A percentile compares a stretch with the other conserved stretches of the same genome.
These are phyloP conservation scores for Cladosporium sp. DNA, from an alignment of 2,329 filamentous ascomycete genomes.

Conservation along the genomic window DNA sequence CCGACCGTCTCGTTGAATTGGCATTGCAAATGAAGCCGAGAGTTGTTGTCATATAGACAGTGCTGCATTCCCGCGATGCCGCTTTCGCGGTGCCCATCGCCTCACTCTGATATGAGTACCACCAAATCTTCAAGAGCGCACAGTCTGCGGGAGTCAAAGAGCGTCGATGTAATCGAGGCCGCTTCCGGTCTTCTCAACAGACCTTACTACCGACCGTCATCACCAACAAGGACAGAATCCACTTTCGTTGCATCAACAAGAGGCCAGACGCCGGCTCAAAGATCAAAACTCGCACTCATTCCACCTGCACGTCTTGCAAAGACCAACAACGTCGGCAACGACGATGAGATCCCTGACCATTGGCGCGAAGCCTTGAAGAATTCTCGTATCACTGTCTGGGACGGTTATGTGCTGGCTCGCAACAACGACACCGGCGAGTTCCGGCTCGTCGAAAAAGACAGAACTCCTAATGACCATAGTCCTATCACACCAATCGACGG, in stretches of 20 bases:
- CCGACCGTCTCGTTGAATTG: not conserved
- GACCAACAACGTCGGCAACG: not conserved
- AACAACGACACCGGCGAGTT: slow-evolving; percentile 8
- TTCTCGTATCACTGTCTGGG: slow-evolving; percentile 7
- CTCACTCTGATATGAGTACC: slow-evolving; percentile 1
- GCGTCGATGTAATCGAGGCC: slow-evolving; percentile 6
- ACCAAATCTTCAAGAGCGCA: not conserved
- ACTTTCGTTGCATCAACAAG: not conserved
- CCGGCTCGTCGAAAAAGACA: slow-evolving; percentile 4
- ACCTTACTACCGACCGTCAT: not conserved
- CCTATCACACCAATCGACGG: not conserved
- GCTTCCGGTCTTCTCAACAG: slow-evolving; percentile 2
- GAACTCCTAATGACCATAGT: not conserved
- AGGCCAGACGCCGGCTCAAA: not conserved
- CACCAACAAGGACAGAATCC: slow-evolving; percentile 1
- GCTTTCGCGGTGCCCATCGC: not conserved
- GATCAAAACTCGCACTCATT: not conserved
- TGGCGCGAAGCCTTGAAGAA: slow-evolving; percentile 6
- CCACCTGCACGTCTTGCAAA: slow-evolving; percentile 2
- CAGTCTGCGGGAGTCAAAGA: slow-evolving; percentile 3
- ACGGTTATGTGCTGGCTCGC: slow-evolving; percentile 2
- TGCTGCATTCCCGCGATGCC: not conserved
- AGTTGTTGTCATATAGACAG: slow-evolving; percentile 1
- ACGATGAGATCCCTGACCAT: slow-evolving; percentile 3
- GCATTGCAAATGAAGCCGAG: not conserved